Evolutionary conservation across 805 yeast species (phyloP).

Genomic region (Lipomyces japonicus): DNA sequence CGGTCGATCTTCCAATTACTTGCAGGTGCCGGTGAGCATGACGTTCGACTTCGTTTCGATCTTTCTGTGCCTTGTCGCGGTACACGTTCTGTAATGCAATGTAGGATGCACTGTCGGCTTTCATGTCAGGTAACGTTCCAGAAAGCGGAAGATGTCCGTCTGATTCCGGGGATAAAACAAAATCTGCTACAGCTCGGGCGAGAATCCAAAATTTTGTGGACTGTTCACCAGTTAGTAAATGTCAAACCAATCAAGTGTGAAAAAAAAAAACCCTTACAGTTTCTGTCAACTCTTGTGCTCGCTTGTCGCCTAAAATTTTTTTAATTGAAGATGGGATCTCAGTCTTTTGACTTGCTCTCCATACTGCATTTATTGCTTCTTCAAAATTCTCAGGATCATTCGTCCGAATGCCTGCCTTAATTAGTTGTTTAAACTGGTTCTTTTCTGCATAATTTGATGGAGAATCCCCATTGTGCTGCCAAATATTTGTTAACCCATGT

Average conservation of each 20-base stretch:
- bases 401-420: conserved; percentile 40
- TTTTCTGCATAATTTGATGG: conserved; percentile 42
- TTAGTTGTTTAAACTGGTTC: conserved; percentile 43
- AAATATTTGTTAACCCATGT: not conserved
- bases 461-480: conserved; percentile 28
- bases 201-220: conserved; percentile 57
- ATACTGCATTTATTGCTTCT: conserved; percentile 48
- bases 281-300: conserved; percentile 10
- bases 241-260: too few relatives aligned
- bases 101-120: conserved; percentile 64
- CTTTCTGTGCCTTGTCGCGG: conserved; percentile 50
- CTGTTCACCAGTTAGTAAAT: not conserved
- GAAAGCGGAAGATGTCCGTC: conserved; percentile 54
- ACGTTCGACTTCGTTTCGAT: conserved; percentile 43
- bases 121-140: conserved; percentile 86
- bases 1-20: conserved; percentile 35
- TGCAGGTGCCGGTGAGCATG: conserved; percentile 37
- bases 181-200: conserved; percentile 51
- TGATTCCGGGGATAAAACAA: conserved; percentile 40
- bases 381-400: conserved; percentile 48
- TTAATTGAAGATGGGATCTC: conserved; percentile 25
- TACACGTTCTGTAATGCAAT: conserved; percentile 57
- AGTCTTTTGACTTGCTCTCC: conserved; percentile 42
- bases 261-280: not conserved
- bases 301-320: conserved; percentile 19